Evolutionary conservation across 2,329 filamentous ascomycete species (phyloP).

Genomic region (Hymenoscyphus infarciens): DNA sequence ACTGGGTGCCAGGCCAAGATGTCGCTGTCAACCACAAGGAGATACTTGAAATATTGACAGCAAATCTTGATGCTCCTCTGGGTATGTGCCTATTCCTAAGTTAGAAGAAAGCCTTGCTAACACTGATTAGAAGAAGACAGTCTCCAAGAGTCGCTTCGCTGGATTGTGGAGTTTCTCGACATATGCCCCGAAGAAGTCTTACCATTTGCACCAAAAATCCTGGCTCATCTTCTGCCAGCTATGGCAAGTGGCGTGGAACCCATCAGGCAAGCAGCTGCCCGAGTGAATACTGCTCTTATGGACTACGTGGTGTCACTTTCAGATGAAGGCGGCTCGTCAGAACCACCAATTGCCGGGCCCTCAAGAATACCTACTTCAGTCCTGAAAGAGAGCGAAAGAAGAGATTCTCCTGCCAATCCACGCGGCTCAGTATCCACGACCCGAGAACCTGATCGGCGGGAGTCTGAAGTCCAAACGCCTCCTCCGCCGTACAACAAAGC

Average conservation of each 20-base stretch:
- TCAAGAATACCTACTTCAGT: conserved; percentile 42
- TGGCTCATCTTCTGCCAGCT: conserved; percentile 88
- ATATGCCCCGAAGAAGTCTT: conserved; percentile 97
- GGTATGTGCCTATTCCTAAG: conserved; percentile 46
- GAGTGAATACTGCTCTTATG: conserved; percentile 88
- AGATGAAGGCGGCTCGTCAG: conserved; percentile 51
- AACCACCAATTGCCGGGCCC: conserved; percentile 38
- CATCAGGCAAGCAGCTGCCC: conserved; percentile 81
- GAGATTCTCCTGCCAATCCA: conserved; percentile 33
- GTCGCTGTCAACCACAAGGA: conserved; percentile 90
- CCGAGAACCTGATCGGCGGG: conserved; percentile 50
- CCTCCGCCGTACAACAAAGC: conserved; percentile 36
- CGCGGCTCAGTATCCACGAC: conserved; percentile 38
- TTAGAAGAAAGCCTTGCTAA: conserved; percentile 16
- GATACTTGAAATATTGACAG: conserved; percentile 87
- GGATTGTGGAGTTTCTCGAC: conserved; percentile 95
- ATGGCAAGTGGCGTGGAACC: conserved; percentile 89
- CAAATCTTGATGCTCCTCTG: conserved; percentile 77
- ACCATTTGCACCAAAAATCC: conserved; percentile 85
- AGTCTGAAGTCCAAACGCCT: conserved; percentile 51
- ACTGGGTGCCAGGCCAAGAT: conserved; percentile 97
- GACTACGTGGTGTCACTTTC: conserved; percentile 91
- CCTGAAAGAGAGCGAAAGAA: conserved; percentile 35
- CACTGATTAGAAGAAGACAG: conserved; percentile 73
- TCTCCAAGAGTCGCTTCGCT: conserved; percentile 82